A percentile compares a stretch with the other conserved stretches of the same genome.
Conservation (phyloP, 2,329 filamentous ascomycete species). For the Colletotrichum musae region DNA sequence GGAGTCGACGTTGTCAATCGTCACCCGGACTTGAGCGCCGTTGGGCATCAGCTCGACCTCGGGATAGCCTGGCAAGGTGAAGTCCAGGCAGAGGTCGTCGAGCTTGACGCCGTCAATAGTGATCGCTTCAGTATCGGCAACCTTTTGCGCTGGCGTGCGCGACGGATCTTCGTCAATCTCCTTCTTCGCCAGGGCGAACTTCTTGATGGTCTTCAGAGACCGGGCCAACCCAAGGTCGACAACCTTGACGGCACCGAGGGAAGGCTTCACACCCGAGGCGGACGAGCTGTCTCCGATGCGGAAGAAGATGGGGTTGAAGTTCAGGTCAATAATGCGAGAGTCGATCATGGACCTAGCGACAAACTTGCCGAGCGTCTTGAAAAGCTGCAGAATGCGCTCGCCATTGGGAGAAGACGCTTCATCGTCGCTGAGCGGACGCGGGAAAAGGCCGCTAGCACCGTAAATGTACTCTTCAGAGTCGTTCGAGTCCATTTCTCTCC, state of each 20-base stretch:
- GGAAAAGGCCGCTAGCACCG: conserved; percentile 88
- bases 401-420: conserved; percentile 82
- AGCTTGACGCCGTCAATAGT: conserved; percentile 82
- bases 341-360: conserved; percentile 98
- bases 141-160: conserved; percentile 79
- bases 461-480: conserved; percentile 86
- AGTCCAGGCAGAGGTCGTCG: conserved; percentile 92
- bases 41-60: conserved; percentile 84
- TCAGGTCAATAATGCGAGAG: conserved; percentile 96
- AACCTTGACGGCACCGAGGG: conserved; percentile 88
- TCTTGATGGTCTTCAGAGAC: conserved; percentile 89
- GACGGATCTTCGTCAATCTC: conserved; percentile 80
- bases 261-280: conserved; percentile 78
- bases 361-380: conserved; percentile 96
- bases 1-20: conserved; percentile 89
- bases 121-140: conserved; percentile 77
- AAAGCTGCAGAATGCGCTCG: conserved; percentile 89
- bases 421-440: conserved; percentile 87
- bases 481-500: conserved; percentile 89
- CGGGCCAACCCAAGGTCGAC: conserved; percentile 90
- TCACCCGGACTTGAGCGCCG: conserved; percentile 82
- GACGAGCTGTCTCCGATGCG: conserved; percentile 82
- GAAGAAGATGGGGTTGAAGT: conserved; percentile 98
- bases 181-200: conserved; percentile 87
- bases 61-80: conserved; percentile 93